Base-by-base conservation (phyloP, 2,329 filamentous ascomycete genomes). In the Pseudomassariella vexata region DNA sequence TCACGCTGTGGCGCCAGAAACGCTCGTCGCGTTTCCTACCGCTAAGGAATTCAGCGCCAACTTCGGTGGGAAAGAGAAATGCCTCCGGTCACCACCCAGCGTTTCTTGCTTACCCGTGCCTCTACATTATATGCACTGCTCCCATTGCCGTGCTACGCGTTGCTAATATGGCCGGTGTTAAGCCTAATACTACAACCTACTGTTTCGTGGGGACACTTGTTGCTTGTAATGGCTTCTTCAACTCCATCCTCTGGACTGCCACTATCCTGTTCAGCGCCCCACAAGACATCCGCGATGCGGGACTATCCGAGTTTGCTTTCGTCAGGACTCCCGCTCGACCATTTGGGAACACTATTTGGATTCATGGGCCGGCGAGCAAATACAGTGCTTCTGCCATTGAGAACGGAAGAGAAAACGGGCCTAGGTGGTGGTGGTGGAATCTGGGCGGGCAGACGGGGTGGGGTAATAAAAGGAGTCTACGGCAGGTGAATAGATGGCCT, bases 71-170 rank as follows among this genome's bases (percentile, higher is more conserved):
- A 12, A 12, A 14, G 5, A 32, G 31, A 4, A 19, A 21, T 2
- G 36, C 24, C 6, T 42, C 42, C 4, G 42, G 40, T 5, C 37
- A 45, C 24, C 42, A 45, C 19, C 40, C 42, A 5, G 42, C 40
- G 5, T 45, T 45, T 24, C 36, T 45, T 9, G 24, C 38, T 1
- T 42, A 42, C 18, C 42, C 42, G 3, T 35, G 42, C 26, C 34
- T 45, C 19, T 45, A 43, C 25, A 30, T 43, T 6, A 15, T 31
- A 5, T 45, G 42, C 28, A 42, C 36, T 12, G 32, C 33, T 10
- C 40, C 42, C 3, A 17, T 45, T 19, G 36, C 37, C 3, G 21
- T 45, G 9, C 36, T 24, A 2, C 40, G 42, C 4, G 16, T 42
- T 3, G 27, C 31, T 9, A 29, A 35, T 14, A 39, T 37, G 9